Base-by-base conservation (phyloP, 768 basidiomycete genomes). In the Termitomyces sp. region DNA sequence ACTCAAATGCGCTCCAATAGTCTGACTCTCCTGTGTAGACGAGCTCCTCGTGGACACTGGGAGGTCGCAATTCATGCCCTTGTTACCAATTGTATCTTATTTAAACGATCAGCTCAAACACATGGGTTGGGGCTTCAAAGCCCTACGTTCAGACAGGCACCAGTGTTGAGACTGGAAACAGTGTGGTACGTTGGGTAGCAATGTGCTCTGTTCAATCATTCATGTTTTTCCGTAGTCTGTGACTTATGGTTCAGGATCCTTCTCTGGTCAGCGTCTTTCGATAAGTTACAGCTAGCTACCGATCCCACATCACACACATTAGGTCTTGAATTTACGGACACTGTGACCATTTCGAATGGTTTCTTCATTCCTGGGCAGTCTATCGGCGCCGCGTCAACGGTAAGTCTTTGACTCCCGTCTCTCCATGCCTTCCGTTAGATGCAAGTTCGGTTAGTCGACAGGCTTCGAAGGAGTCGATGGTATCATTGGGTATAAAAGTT, bases 71-170 rank as follows among this genome's bases (percentile, higher is more conserved):
- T 23, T 23, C 23, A 23, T 23, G 23, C 23, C 23, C 23, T 23
- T 23, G 23, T 2, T 23, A 23, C 23, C 23, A 1, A 23, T 23
- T 23, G 23, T 1, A 23, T 23, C 23, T 23, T 23, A 23, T 23
- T 23, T 23, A 23, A 23, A 23, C 23, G 23, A 23, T 23, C 23
- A 23, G 23, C 70, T 86, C 87, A 18, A 88, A 87, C 73, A 88
- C 86, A 26, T 89, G 87, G 86, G 74, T 89, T 49, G 86, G 87
- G 23, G 84, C 87, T 32, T 62, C 32, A 13, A 71, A 65, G 20
- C 16, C 70, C 2, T 89, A 85, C 65, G 67, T 67, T 23, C 59
- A 62, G 61, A 87, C 87, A 8, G 74, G 74, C 57, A 81, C 84
- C 30, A 85, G 82, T 55, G 66, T 41, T 8, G 57, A 75, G 62